These are phyloP conservation scores for Phalaenopsis aphrodite DNA, from an alignment of 106 monocot genomes.

Conservation along the genomic window DNA sequence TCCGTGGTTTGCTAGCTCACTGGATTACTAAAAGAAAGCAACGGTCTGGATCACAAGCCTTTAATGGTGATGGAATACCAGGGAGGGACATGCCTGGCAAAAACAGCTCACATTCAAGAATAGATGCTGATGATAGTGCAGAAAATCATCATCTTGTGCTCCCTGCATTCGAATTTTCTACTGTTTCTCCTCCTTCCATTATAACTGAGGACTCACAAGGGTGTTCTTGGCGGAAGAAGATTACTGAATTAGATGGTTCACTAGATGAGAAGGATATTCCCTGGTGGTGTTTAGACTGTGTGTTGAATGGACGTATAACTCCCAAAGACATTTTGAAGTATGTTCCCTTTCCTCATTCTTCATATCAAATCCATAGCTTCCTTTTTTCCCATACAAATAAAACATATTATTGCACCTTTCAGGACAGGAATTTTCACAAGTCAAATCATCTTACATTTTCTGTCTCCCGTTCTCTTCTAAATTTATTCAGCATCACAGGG, in stretches of 20 bases:
- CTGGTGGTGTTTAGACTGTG: constrained; percentile 90
- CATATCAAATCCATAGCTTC: not conserved
- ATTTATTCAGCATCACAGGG: not conserved
- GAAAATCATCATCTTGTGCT: constrained; percentile 47
- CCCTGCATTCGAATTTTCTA: constrained; percentile 76
- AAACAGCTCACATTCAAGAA: constrained; percentile 50
- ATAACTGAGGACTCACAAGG: constrained; percentile 87
- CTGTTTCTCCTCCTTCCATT: constrained; percentile 71
- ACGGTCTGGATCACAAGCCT: constrained; percentile 40
- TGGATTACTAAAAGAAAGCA: constrained; percentile 82
- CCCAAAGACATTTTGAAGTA: constrained; percentile 89
- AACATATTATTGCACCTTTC: not conserved
- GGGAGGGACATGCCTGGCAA: constrained; percentile 42
- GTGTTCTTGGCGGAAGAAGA: constrained; percentile 91
- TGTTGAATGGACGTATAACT: constrained; percentile 61
- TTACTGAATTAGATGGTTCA: constrained; percentile 73
- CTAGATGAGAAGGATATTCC: constrained; percentile 94
- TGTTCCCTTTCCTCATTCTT: not conserved
- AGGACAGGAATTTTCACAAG: not conserved
- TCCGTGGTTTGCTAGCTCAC: constrained; percentile 68
- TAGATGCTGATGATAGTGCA: constrained; percentile 54
- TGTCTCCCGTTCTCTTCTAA: not conserved
- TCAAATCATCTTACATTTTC: not conserved
- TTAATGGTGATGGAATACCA: constrained; percentile 45
- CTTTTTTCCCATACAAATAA: not conserved